These are phyloP conservation scores for Amylostereum chailletii DNA, from an alignment of 1,284 basidiomycete species.

Conservation along the genomic window DNA sequence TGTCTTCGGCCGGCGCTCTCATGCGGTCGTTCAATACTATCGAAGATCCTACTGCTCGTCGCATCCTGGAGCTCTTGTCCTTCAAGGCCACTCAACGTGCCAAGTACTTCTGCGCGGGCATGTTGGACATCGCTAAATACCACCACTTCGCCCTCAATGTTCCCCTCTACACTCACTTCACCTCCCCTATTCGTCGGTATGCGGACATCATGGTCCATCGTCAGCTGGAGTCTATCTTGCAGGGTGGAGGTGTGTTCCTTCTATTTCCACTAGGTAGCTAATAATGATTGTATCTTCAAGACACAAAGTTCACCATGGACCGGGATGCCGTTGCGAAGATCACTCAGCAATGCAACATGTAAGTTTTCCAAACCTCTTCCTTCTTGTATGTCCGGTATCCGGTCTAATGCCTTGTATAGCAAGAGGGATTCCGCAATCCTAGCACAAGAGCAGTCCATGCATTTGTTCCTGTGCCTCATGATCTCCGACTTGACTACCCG, in stretches of 20 bases:
- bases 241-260: constrained; percentile 50
- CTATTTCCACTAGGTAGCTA: constrained; percentile 1
- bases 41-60: constrained; percentile 62
- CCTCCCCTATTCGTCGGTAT: constrained; percentile 87
- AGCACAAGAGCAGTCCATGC: constrained; percentile 94
- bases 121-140: constrained; percentile 99
- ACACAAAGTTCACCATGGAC: constrained; percentile 93
- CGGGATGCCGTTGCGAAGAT: constrained; percentile 95
- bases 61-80: constrained; percentile 72
- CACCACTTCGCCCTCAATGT: constrained; percentile 86
- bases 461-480: constrained; percentile 91
- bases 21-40: constrained; percentile 80
- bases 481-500: constrained; percentile 89
- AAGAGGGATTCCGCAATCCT: constrained; percentile 86
- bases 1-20: constrained; percentile 70
- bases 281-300: constrained; percentile 27
- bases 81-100: constrained; percentile 88
- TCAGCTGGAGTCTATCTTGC: constrained; percentile 87
- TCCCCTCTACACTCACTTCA: constrained; percentile 97
- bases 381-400: constrained; percentile 4
- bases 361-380: constrained; percentile 17
- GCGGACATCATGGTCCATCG: constrained; percentile 96
- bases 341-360: constrained; percentile 97
- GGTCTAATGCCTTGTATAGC: constrained; percentile 30
- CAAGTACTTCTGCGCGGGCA: constrained; percentile 98